A percentile compares a stretch with the other conserved stretches of the same genome.
These are phyloP conservation scores for Aspergillus fumigatiaffinis DNA, from an alignment of 2,329 filamentous ascomycete species.

Conservation along the genomic window DNA sequence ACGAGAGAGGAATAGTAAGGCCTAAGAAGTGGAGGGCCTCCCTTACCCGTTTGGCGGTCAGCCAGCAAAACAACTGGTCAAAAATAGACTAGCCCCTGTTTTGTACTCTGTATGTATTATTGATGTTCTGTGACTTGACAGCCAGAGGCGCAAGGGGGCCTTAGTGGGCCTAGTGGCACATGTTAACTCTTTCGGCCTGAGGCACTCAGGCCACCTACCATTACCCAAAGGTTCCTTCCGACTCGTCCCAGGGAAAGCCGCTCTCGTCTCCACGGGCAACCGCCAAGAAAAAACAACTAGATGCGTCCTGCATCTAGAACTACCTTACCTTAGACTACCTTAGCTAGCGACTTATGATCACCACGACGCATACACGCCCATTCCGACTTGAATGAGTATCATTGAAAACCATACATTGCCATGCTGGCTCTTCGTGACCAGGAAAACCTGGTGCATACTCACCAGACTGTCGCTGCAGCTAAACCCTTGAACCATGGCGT, in stretches of 20 bases:
- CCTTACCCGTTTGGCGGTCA: conserved; percentile 17
- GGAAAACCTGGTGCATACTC: conserved; percentile 77
- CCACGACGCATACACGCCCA: conserved; percentile 1
- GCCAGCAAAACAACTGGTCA: conserved; percentile 6
- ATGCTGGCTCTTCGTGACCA: conserved; percentile 83
- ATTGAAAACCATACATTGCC: conserved; percentile 22
- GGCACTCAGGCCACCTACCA: background rate
- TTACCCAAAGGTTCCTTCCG: background rate
- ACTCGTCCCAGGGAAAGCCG: conserved; percentile 8
- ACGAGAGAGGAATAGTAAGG: conserved; percentile 6
- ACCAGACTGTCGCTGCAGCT: conserved; percentile 64
- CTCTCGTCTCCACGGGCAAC: conserved; percentile 40
- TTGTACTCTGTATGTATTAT: background rate
- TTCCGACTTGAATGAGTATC: conserved; percentile 17
- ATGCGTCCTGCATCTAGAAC: conserved; percentile 19
- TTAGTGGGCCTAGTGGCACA: background rate
- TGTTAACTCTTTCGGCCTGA: background rate
- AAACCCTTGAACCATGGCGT: conserved; percentile 68
- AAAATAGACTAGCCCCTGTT: conserved; percentile 1
- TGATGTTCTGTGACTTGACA: background rate
- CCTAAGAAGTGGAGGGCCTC: conserved; percentile 16
- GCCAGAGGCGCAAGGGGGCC: background rate
- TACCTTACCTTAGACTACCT: conserved; percentile 1
- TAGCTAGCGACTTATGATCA: conserved; percentile 1
- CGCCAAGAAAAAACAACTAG: conserved; percentile 23